Evolutionary conservation across 305 asterid genomes (phyloP).

Genomic region (Stenogyne calaminthoides): DNA sequence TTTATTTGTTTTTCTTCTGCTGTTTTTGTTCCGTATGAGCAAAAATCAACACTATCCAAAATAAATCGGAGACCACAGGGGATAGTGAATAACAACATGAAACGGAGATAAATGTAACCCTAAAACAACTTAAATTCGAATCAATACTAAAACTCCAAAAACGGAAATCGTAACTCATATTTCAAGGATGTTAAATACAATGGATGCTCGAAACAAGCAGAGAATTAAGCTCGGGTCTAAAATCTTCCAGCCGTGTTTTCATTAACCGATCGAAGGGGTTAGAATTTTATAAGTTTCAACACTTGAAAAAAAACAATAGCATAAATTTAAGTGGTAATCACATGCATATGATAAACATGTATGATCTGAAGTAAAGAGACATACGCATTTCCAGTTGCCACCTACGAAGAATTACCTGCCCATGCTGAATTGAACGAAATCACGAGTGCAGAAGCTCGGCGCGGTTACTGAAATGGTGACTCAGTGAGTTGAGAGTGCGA

Average conservation of each 20-base stretch:
- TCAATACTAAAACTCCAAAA: neutral
- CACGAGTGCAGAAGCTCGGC: neutral
- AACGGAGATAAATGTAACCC: neutral
- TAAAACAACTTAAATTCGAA: neutral
- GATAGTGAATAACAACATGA: neutral
- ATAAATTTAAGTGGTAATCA: neutral
- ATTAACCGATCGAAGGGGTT: neutral
- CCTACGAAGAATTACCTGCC: conserved; percentile 22
- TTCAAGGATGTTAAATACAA: neutral
- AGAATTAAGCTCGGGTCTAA: neutral
- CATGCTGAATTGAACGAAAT: neutral
- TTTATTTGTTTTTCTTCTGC: neutral
- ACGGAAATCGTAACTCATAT: neutral
- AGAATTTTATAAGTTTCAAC: neutral
- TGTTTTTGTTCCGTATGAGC: neutral
- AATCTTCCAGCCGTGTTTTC: neutral
- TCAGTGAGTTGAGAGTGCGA: no score
- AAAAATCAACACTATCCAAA: neutral
- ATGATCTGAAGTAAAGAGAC: neutral
- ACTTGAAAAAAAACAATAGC: neutral
- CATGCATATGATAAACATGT: neutral
- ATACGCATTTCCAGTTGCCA: conserved; percentile 23
- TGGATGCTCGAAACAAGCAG: neutral
- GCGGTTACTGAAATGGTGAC: neutral
- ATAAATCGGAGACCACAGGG: neutral